Base-by-base conservation (phyloP, 2,329 filamentous ascomycete genomes). In the Periconia macrospinosa region DNA sequence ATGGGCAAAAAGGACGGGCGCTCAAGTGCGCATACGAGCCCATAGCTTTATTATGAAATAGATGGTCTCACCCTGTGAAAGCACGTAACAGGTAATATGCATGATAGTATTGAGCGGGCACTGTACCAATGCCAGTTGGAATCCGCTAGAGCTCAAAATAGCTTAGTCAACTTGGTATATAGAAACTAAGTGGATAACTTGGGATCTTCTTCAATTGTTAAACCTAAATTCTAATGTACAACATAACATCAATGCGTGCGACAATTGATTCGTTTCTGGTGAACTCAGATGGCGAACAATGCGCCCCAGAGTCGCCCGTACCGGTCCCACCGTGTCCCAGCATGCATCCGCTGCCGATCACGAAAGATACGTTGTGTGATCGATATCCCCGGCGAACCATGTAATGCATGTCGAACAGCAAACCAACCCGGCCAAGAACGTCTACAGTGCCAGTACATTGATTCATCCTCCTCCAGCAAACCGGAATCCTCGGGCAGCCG, bases 281-380 rank as follows among this genome's bases (percentile, higher is more conserved):
- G n/a, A 27, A 10, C 20, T 19, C 17, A 61, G 54, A 72, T 72
- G 69, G 66, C 68, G 35, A 57, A 43, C 60, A 64, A 58, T 60
- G 61, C 69, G 41, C 66, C 71, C 42, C 70, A 72, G 51, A 69
- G 64, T 53, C 63, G 75, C 52, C 75, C 75, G 18, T 77, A 77
- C 55, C 73, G 75, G 41, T 76, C 74, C 23, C 74, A 76, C 60
- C 73, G 73, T 56, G 68, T 76, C 17, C 74, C 74, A n/a, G 75
- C 75, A 35, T 76, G 74, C 58, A 71, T 66, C 19, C 60, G 69
- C 53, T 77, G 75, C 58, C 70, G 74, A 13, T 71, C 70, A 30
- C 68, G 75, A 27, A 78, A 77, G 52, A 73, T 76, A 30, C 69
- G 73, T 35, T 77, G 75, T 64, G 69, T 74, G 33, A 72, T 76